Percentiles rank a stretch among this genome's conserved stretches.
These are phyloP conservation scores for Lyophyllum shimeji DNA, from an alignment of 768 basidiomycete genomes.

Conservation along the genomic window DNA sequence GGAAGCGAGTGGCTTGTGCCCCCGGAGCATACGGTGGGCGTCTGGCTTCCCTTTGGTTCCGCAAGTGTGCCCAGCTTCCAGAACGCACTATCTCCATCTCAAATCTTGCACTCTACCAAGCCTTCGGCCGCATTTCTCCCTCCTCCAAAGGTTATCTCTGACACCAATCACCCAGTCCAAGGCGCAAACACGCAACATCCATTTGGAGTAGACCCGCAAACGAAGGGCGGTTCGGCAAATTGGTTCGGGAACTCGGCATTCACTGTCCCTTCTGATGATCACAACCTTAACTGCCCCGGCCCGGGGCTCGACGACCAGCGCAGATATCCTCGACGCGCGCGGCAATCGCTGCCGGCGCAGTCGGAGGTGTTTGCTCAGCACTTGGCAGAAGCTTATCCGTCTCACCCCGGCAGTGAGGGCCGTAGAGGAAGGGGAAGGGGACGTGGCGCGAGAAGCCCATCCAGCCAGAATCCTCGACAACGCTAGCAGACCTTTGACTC, in stretches of 20 bases:
- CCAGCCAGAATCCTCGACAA: not conserved
- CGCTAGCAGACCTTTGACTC: not conserved
- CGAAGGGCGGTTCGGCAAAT: not conserved
- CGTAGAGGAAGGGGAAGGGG: slow-evolving; percentile 1
- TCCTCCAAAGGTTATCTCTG: not conserved
- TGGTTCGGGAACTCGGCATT: slow-evolving; percentile 8
- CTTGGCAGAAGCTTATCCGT: slow-evolving; percentile 3
- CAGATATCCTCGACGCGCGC: slow-evolving; percentile 5
- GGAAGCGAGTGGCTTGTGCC: slow-evolving; percentile 5
- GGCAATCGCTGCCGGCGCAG: slow-evolving; percentile 13
- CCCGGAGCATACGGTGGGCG: slow-evolving; percentile 8
- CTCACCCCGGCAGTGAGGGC: not conserved
- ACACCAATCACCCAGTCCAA: slow-evolving; percentile 1
- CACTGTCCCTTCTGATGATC: not conserved
- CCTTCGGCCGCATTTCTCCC: not conserved
- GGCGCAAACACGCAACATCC: not conserved
- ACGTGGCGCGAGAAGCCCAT: not conserved
- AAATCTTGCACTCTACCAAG: not conserved
- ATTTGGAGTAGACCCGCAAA: not conserved
- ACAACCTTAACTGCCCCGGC: too few relatives aligned
- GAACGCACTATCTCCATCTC: not conserved
- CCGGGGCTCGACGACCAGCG: slow-evolving; percentile 4
- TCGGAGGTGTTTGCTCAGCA: slow-evolving; percentile 11
- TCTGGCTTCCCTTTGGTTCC: slow-evolving; percentile 9
- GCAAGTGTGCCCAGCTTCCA: not conserved